Conservation (phyloP, 2,329 filamentous ascomycete species). For the Coniella vitis region DNA sequence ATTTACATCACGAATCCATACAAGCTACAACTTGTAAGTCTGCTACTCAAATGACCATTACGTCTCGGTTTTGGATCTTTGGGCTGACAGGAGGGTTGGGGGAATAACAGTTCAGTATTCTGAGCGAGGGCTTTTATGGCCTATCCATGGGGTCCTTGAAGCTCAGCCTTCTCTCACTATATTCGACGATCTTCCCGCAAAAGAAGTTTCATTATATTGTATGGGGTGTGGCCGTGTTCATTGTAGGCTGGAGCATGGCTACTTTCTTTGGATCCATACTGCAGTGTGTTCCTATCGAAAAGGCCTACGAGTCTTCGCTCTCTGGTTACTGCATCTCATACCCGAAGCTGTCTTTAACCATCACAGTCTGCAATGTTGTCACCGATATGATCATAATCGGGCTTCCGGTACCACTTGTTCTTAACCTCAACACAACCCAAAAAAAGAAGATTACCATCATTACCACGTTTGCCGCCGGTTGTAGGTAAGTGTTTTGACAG, state of each 20-base stretch:
- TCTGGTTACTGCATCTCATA: background rate
- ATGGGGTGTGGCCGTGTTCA: slow-evolving; percentile 5
- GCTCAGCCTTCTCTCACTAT: slow-evolving; percentile 7
- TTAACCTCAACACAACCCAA: background rate
- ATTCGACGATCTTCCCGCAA: slow-evolving; percentile 4
- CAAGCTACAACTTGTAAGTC: background rate
- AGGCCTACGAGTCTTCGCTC: background rate
- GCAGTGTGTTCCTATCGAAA: slow-evolving; percentile 5
- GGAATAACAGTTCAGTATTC: slow-evolving; percentile 1
- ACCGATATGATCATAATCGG: background rate
- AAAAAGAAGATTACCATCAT: background rate
- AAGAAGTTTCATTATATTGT: background rate
- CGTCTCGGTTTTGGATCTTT: too few species aligned
- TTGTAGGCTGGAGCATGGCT: background rate
- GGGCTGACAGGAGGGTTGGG: too few species aligned
- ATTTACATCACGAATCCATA: background rate
- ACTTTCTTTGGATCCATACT: slow-evolving; percentile 3
- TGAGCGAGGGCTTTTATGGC: slow-evolving; percentile 3
- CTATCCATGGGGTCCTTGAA: slow-evolving; percentile 4
- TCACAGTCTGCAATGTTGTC: background rate
- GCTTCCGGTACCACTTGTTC: background rate
- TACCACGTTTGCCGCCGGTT: background rate
- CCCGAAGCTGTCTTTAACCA: background rate
- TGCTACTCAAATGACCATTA: background rate
- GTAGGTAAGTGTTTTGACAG: background rate